Evolutionary conservation across 2,329 filamentous ascomycete species (phyloP).

Genomic region (Colletotrichum echinochloae): DNA sequence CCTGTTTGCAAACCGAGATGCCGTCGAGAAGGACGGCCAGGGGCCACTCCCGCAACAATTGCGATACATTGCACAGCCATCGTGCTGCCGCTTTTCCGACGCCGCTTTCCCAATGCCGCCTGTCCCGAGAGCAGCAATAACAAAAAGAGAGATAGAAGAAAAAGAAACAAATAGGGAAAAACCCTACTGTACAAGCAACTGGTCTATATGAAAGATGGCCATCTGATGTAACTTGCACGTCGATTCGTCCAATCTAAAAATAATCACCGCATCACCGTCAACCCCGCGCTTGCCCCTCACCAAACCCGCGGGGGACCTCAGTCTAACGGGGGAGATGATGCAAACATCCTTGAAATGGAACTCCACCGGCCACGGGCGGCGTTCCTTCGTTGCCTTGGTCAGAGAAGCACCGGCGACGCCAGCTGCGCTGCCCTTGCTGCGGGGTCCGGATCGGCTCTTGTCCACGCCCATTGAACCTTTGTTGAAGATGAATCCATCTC

Average conservation of each 20-base stretch:
- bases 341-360: constrained; percentile 8
- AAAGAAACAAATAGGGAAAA: not conserved
- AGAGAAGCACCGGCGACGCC: not conserved
- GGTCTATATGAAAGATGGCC: not conserved
- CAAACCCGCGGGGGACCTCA: not conserved
- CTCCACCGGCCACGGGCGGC: not conserved
- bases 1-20: not conserved
- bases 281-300: constrained; percentile 26
- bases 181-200: too few relatives aligned
- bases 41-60: not conserved
- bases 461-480: not conserved
- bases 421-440: constrained; percentile 4
- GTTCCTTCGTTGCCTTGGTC: not conserved
- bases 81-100: not conserved
- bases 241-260: not conserved
- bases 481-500: not conserved
- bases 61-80: constrained; percentile 1
- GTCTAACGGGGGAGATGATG: constrained; percentile 15
- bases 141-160: not conserved
- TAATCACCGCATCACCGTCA: constrained; percentile 18
- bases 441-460: constrained; percentile 2
- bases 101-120: too few relatives aligned
- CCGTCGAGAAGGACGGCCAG: not conserved
- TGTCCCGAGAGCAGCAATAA: not conserved
- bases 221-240: constrained; percentile 6